Evolutionary conservation across 768 basidiomycete species (phyloP).

Genomic region (Macrolepiota dolichaula): DNA sequence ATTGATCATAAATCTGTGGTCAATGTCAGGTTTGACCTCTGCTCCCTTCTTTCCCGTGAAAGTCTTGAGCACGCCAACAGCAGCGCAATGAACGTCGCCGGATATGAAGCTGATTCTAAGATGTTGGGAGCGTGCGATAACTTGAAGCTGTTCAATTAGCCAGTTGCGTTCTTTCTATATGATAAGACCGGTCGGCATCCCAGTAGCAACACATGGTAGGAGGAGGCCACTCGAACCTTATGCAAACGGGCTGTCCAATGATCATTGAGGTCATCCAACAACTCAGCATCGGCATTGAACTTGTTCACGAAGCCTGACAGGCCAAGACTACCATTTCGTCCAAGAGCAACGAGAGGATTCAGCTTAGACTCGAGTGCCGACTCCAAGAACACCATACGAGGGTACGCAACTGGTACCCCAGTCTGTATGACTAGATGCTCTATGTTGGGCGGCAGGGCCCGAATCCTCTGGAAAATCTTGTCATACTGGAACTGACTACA

Average conservation of each 20-base stretch:
- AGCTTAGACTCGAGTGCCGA: slow-evolving; percentile 72
- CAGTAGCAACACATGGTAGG: neutral
- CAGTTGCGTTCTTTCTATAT: slow-evolving; percentile 84
- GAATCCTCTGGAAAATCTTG: slow-evolving; percentile 64
- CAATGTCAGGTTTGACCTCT: slow-evolving; percentile 50
- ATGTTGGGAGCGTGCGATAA: slow-evolving; percentile 56
- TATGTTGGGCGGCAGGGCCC: slow-evolving; percentile 55
- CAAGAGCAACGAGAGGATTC: slow-evolving; percentile 81
- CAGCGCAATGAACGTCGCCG: slow-evolving; percentile 93
- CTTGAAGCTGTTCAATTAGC: slow-evolving; percentile 78
- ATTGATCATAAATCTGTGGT: slow-evolving; percentile 90
- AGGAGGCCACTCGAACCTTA: slow-evolving; percentile 46
- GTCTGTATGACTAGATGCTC: slow-evolving; percentile 85
- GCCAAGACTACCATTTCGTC: slow-evolving; percentile 62
- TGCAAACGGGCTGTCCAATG: slow-evolving; percentile 86
- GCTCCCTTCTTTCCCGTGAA: slow-evolving; percentile 46
- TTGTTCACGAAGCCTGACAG: slow-evolving; percentile 82
- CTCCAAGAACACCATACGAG: slow-evolving; percentile 90
- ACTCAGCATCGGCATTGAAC: slow-evolving; percentile 89
- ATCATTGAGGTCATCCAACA: slow-evolving; percentile 93
- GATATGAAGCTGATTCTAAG: slow-evolving; percentile 82
- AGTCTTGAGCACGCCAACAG: slow-evolving; percentile 77
- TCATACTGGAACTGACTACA: slow-evolving; percentile 74
- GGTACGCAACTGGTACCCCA: slow-evolving; percentile 85
- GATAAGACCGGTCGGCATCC: slow-evolving; percentile 3